These are phyloP conservation scores for Trametes villosa DNA, from an alignment of 768 basidiomycete genomes.

Conservation along the genomic window DNA sequence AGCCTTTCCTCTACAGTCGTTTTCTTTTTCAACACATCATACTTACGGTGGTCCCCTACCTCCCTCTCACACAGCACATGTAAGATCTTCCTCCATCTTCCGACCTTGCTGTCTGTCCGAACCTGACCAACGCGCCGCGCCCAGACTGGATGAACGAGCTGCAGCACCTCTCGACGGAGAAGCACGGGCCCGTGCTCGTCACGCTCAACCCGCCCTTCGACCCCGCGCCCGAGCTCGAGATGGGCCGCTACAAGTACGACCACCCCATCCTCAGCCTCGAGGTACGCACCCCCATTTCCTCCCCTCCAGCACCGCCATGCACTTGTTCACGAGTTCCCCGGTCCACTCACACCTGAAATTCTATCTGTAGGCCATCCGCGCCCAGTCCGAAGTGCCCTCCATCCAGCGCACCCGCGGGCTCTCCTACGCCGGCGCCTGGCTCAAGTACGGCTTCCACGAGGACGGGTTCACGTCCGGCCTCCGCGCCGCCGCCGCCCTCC, in stretches of 20 bases:
- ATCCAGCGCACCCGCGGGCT: constrained; percentile 70
- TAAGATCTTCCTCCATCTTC: not conserved
- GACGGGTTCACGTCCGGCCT: constrained; percentile 66
- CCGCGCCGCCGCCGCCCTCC: constrained; percentile 35
- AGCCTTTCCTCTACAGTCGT: constrained; percentile 29
- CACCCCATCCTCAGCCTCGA: constrained; percentile 67
- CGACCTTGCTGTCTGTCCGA: not conserved
- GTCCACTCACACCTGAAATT: not conserved
- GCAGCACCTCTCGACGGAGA: constrained; percentile 62
- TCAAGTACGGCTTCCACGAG: constrained; percentile 82
- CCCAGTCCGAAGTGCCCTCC: constrained; percentile 53
- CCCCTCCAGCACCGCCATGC: too few species aligned
- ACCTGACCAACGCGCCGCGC: not conserved
- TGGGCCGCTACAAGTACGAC: constrained; percentile 61
- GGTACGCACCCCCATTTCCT: constrained; percentile 37
- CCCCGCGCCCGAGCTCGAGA: constrained; percentile 42
- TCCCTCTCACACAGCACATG: not conserved
- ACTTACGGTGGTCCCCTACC: too few species aligned
- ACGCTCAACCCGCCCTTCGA: constrained; percentile 76
- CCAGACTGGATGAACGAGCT: constrained; percentile 76
- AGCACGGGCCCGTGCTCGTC: constrained; percentile 66
- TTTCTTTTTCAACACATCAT: not conserved
- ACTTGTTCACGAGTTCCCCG: not conserved
- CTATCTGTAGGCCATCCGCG: constrained; percentile 49
- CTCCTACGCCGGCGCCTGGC: constrained; percentile 69